Conservation (phyloP, 805 yeast genomes). For the Lachancea cidri region DNA sequence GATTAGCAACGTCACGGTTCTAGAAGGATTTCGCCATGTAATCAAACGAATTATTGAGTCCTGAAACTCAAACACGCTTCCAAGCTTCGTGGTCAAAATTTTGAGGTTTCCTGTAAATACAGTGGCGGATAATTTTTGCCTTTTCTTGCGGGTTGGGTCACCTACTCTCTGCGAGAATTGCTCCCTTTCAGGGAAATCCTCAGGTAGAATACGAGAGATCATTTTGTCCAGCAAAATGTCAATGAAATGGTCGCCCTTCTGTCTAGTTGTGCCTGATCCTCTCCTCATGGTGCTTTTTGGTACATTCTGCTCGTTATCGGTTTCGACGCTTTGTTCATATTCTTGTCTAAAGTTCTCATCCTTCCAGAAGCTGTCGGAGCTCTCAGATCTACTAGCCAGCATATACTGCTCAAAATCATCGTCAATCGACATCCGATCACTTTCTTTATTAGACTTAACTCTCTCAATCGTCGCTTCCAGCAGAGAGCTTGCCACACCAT, state of each 20-base stretch:
- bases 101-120: constrained; percentile 53
- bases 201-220: constrained; percentile 45
- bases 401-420: constrained; percentile 11
- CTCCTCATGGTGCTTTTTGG: constrained; percentile 4
- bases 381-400: constrained; percentile 20
- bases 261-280: not conserved
- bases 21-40: constrained; percentile 72
- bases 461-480: constrained; percentile 42
- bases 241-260: constrained; percentile 44
- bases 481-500: constrained; percentile 41
- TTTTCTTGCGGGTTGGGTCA: constrained; percentile 41
- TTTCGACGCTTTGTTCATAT: constrained; percentile 8
- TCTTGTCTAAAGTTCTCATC: constrained; percentile 23
- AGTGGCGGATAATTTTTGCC: constrained; percentile 54
- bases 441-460: constrained; percentile 19
- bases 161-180: constrained; percentile 37
- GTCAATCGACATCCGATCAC: constrained; percentile 9
- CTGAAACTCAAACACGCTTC: constrained; percentile 53
- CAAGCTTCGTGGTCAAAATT: constrained; percentile 49
- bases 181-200: constrained; percentile 44
- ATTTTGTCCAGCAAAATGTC: constrained; percentile 54
- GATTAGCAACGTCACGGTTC: constrained; percentile 56
- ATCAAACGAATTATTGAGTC: constrained; percentile 54
- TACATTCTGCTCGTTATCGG: constrained; percentile 14
- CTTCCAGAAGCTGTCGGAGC: constrained; percentile 23